A percentile compares a stretch with the other conserved stretches of the same genome.
phyloP scores from a whole-genome alignment of 1,284 basidiomycete species.

The Hymenochaete sp. region DNA sequence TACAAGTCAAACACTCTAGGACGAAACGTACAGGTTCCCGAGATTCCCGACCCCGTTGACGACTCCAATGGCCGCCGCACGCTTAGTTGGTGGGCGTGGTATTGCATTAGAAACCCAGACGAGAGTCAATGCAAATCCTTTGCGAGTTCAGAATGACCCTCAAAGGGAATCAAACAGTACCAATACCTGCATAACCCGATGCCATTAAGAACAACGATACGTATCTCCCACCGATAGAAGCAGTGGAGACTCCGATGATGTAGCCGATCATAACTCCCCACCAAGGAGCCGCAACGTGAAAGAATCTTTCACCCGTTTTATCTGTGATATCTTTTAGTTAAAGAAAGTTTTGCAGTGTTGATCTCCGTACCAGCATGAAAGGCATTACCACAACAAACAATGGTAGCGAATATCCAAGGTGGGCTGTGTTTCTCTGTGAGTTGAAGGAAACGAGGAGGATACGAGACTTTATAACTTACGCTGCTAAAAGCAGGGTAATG shows the following conservation, averaged over 20 bases:
- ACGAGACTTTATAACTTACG: slow-evolving; percentile 22
- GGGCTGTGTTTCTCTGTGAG: too few species aligned
- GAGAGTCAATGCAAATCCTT: slow-evolving; percentile 42
- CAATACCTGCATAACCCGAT: slow-evolving; percentile 19
- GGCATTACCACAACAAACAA: slow-evolving; percentile 29
- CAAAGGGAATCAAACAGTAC: not conserved
- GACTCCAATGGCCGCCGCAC: slow-evolving; percentile 38
- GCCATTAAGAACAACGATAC: slow-evolving; percentile 25
- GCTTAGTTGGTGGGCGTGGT: slow-evolving; percentile 55
- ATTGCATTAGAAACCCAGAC: slow-evolving; percentile 59
- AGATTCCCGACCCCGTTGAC: slow-evolving; percentile 36
- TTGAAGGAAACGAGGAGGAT: not conserved
- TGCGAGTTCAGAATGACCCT: not conserved
- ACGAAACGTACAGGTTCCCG: slow-evolving; percentile 28
- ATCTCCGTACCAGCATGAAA: slow-evolving; percentile 28
- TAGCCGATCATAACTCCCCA: slow-evolving; percentile 22
- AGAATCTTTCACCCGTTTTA: slow-evolving; percentile 24
- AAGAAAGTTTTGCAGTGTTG: not conserved
- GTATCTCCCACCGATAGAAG: slow-evolving; percentile 24
- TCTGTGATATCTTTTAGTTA: slow-evolving; percentile 6
- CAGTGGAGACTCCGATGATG: slow-evolving; percentile 23
- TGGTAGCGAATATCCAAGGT: slow-evolving; percentile 24
- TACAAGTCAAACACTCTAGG: slow-evolving; percentile 15
- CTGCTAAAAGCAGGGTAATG: slow-evolving; percentile 29
- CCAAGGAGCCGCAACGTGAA: slow-evolving; percentile 26